Evolutionary conservation across 768 basidiomycete species (phyloP), one percentile per base, ranked within the genome.

Genomic region (Boletus sp.): DNA sequence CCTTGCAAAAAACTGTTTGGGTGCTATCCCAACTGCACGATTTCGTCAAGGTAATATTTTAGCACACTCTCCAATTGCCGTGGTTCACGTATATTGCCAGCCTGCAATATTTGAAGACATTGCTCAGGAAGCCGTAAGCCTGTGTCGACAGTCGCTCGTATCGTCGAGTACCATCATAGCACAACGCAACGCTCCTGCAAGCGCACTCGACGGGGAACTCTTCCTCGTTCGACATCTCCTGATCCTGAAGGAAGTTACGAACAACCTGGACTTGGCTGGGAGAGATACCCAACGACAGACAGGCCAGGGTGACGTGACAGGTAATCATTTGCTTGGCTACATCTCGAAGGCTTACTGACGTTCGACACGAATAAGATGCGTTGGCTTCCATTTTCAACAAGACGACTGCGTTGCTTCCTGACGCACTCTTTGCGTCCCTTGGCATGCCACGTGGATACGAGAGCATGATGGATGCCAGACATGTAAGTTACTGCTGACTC

Each of bases 91-190:
- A 48, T 17, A n/a, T 49, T 30, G 30, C 40, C 56, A 98, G 94
- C 87, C 91, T n/a, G 88, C 86, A 1, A 95, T 98, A 56, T 99
- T 97, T 56, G 90, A 94, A 64, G 97, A 99, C 70, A 90, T 98
- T 40, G 94, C 96, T 0, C 92, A 94, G 73, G 95, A 98, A 74
- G 92, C 95, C 0, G 80, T 97, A 33, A 78, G 81, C 12, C 76
- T 93, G 5, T 96, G 94, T 69, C 83, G 87, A 36, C 81, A 87
- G 56, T 96, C 95, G 0, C 81, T 98, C 4, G 77, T 89, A 36
- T 71, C 80, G 6, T 93, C 91, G 0, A 80, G 89, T 0, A 81
- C 87, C n/a, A 75, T 79, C 20, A 78, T 98, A 48, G 78, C 81
- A 24, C 70, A 71, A 32, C 82, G 80, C 48, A 77, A 77, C 39